These are phyloP conservation scores for Puccinia horiana DNA, from an alignment of 1,284 basidiomycete genomes.

Conservation along the genomic window DNA sequence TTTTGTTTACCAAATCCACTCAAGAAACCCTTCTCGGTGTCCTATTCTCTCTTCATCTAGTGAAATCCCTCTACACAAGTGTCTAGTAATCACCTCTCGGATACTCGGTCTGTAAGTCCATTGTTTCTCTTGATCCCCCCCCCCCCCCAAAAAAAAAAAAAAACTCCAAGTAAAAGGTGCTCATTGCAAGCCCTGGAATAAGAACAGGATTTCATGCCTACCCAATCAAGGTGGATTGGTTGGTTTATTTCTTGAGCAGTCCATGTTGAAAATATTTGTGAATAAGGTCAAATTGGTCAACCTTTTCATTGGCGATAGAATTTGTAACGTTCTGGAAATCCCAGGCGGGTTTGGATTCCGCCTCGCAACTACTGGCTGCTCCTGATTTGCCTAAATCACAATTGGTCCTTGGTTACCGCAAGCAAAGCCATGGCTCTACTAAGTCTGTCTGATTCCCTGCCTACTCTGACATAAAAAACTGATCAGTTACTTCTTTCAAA, in stretches of 20 bases:
- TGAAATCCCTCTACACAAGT: not conserved
- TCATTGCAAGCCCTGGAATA: no score
- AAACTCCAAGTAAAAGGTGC: not conserved
- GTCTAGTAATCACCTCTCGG: slow-evolving; percentile 14
- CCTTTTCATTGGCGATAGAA: slow-evolving; percentile 29
- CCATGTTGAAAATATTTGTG: not conserved
- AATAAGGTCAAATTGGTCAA: slow-evolving; percentile 30
- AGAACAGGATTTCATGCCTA: slow-evolving; percentile 33
- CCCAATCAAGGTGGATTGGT: slow-evolving; percentile 19
- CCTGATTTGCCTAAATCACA: slow-evolving; percentile 1
- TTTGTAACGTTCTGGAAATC: not conserved
- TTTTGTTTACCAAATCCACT: not conserved
- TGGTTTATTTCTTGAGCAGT: slow-evolving; percentile 17
- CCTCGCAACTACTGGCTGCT: not conserved
- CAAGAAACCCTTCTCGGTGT: not conserved
- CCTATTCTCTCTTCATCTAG: slow-evolving; percentile 8
- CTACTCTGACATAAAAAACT: not conserved
- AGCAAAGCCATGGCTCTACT: slow-evolving; percentile 35
- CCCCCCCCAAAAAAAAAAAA: not conserved
- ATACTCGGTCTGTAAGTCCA: slow-evolving; percentile 33
- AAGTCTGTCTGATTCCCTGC: not conserved
- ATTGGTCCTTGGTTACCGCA: slow-evolving; percentile 27
- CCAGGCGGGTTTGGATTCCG: not conserved
- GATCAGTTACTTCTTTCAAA: not conserved
- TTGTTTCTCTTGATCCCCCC: no score